These are phyloP conservation scores for Athelia sp. DNA, from an alignment of 1,284 basidiomycete genomes.

Conservation along the genomic window DNA sequence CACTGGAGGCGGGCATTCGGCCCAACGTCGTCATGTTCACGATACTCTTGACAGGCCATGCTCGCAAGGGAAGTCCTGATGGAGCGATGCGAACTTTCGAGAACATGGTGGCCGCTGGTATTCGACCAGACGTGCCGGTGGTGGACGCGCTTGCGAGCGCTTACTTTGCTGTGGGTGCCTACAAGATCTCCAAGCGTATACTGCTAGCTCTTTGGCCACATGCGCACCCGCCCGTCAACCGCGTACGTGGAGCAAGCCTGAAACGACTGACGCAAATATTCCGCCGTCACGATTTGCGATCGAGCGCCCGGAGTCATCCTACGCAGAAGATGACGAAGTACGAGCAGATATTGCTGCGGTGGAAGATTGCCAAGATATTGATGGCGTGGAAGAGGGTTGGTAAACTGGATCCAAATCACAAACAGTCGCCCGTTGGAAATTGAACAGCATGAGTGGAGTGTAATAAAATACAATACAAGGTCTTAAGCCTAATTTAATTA, in stretches of 20 bases:
- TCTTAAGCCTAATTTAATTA: no score
- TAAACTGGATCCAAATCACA: not conserved
- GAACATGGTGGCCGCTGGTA: slow-evolving; percentile 53
- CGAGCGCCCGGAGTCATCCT: slow-evolving; percentile 3
- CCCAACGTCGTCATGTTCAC: slow-evolving; percentile 68
- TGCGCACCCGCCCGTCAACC: slow-evolving; percentile 45
- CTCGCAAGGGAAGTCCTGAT: slow-evolving; percentile 48
- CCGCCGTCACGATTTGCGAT: slow-evolving; percentile 17
- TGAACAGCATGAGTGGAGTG: not conserved
- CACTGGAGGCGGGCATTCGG: slow-evolving; percentile 40
- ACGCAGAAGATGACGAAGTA: not conserved
- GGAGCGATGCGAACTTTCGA: slow-evolving; percentile 51
- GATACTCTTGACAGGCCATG: slow-evolving; percentile 64
- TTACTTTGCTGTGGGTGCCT: slow-evolving; percentile 52
- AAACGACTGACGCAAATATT: slow-evolving; percentile 39
- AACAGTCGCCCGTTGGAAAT: not conserved
- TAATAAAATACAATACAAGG: not conserved
- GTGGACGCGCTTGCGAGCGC: slow-evolving; percentile 67
- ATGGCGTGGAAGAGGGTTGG: not conserved
- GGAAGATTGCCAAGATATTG: slow-evolving; percentile 15
- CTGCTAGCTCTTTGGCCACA: slow-evolving; percentile 60
- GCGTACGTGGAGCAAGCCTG: slow-evolving; percentile 35
- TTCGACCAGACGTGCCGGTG: slow-evolving; percentile 61
- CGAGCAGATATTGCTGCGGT: not conserved
- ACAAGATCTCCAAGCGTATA: slow-evolving; percentile 42